Percentiles rank a stretch among this genome's conserved stretches.
Evolutionary conservation across 192 early-diverging fungal genomes (phyloP).

Genomic region (Gigaspora rosea): DNA sequence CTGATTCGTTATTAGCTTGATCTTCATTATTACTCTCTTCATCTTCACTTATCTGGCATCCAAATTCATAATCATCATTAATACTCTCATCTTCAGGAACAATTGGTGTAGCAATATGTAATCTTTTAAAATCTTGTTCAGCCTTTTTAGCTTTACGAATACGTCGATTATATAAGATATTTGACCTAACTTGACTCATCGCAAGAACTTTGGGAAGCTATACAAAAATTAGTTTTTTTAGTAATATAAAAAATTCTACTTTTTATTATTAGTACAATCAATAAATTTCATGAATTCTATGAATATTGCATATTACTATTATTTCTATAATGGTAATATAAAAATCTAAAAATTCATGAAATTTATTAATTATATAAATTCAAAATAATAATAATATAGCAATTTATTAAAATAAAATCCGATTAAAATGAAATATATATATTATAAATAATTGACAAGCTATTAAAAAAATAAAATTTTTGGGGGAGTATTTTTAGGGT

Average conservation of each 20-base stretch:
- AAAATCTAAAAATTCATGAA: background rate
- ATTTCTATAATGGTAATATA: background rate
- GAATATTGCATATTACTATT: too few relatives aligned
- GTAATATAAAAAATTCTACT: too few relatives aligned
- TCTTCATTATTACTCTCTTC: background rate
- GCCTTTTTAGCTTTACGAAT: background rate
- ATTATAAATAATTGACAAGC: too few relatives aligned
- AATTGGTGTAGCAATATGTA: constrained; percentile 18
- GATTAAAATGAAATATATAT: too few relatives aligned
- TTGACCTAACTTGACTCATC: constrained; percentile 7
- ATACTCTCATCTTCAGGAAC: background rate
- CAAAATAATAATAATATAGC: background rate
- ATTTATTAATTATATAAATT: background rate
- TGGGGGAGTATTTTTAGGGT: too few relatives aligned
- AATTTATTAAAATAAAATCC: too few relatives aligned
- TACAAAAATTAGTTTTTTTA: too few relatives aligned
- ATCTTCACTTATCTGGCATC: background rate
- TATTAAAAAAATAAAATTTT: too few relatives aligned
- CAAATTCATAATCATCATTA: background rate
- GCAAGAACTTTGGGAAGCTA: background rate
- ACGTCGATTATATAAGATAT: background rate
- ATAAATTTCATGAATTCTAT: too few relatives aligned
- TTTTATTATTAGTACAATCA: too few relatives aligned
- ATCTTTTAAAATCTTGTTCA: background rate
- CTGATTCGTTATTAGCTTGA: background rate